phyloP scores from a whole-genome alignment of 331 rosid genomes.

The Malus hybrid region DNA sequence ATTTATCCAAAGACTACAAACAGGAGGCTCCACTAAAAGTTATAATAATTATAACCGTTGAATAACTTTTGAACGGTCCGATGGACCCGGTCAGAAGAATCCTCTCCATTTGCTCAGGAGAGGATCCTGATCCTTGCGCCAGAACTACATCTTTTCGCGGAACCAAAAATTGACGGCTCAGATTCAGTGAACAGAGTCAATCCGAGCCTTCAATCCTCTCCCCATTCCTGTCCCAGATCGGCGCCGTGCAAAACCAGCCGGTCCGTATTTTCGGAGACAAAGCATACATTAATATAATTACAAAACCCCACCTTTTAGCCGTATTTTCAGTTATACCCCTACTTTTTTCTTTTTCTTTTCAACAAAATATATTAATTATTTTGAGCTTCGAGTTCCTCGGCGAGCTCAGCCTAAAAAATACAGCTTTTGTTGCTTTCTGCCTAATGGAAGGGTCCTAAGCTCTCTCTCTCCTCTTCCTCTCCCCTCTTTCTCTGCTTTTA shows the following conservation, averaged over 20 bases:
- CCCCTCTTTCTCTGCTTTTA: background rate
- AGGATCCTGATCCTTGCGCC: too few relatives aligned
- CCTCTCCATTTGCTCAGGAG: too few relatives aligned
- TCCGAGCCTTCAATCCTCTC: conserved; percentile 28
- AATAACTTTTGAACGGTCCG: too few relatives aligned
- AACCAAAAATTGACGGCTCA: conserved; percentile 8
- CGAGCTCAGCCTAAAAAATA: conserved; percentile 20
- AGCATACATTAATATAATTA: background rate
- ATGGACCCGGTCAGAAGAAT: too few relatives aligned
- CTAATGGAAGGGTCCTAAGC: conserved; percentile 62
- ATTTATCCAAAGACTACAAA: too few relatives aligned
- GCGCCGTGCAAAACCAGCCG: conserved; percentile 14
- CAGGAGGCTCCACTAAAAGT: too few relatives aligned
- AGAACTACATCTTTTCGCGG: background rate
- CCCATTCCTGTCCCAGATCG: conserved; percentile 1
- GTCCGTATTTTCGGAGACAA: conserved; percentile 10
- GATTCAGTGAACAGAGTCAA: conserved; percentile 16
- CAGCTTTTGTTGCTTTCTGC: conserved; percentile 63
- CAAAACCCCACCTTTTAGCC: conserved; percentile 1
- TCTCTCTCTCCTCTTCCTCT: background rate
- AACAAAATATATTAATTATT: background rate
- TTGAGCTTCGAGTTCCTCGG: conserved; percentile 37
- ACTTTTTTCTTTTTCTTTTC: background rate
- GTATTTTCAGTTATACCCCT: conserved; percentile 46
- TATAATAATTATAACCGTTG: too few relatives aligned